A percentile compares a stretch with the other conserved stretches of the same genome.
These are phyloP conservation scores for Reutealis trisperma DNA, from an alignment of 345 rosid species.

Conservation along the genomic window DNA sequence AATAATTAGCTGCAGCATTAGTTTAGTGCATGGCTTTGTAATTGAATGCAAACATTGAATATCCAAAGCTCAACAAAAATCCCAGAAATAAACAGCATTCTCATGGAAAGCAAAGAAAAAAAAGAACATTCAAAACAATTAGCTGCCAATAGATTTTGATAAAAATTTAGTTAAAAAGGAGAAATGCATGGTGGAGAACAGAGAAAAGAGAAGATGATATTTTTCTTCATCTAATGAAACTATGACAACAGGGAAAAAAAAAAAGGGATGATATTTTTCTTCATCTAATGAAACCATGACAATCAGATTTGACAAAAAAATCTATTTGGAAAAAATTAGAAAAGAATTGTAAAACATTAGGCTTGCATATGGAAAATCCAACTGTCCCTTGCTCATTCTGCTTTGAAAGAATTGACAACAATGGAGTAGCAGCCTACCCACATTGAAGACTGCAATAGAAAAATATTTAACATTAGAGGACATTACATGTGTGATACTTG, in stretches of 20 bases:
- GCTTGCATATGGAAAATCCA: background rate
- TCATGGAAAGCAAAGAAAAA: background rate
- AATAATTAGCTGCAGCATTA: background rate
- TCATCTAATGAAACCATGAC: background rate
- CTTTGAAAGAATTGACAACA: slow-evolving; percentile 1
- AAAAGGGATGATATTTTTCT: background rate
- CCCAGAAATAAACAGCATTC: background rate
- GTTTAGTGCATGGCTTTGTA: background rate
- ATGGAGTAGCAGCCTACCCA: background rate
- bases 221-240: background rate
- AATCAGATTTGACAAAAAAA: background rate
- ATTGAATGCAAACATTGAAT: background rate
- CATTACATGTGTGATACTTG: slow-evolving; percentile 97
- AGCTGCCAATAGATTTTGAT: background rate
- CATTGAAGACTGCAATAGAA: slow-evolving; percentile 1
- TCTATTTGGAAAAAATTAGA: background rate
- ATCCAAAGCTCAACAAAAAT: background rate
- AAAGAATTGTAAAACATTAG: background rate
- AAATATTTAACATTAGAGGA: slow-evolving; percentile 16
- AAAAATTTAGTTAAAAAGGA: no score
- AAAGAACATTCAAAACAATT: no score
- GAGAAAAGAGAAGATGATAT: background rate
- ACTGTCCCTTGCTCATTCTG: background rate
- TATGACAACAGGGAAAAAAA: no score
- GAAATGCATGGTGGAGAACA: no score